Conservation (phyloP, 2,329 filamentous ascomycete genomes). For the Epichloe gansuensis region DNA sequence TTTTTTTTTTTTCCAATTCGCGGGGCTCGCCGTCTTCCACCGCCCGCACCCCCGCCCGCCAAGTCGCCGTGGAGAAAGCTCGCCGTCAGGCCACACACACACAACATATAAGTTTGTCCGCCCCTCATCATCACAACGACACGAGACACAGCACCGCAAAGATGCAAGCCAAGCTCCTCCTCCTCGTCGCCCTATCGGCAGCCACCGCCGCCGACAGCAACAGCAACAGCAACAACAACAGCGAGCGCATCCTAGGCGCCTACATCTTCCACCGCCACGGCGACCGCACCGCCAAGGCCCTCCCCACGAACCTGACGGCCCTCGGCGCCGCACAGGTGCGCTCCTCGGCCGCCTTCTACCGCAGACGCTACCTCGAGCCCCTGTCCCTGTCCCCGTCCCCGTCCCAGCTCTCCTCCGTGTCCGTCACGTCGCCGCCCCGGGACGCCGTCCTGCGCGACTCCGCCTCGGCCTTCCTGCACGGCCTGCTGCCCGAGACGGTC, state of each 20-base stretch:
- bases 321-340: slow-evolving; percentile 69
- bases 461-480: slow-evolving; percentile 70
- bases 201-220: slow-evolving; percentile 22
- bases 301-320: slow-evolving; percentile 60
- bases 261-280: slow-evolving; percentile 88
- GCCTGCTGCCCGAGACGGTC: slow-evolving; percentile 42
- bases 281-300: slow-evolving; percentile 71
- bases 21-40: not conserved
- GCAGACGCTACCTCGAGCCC: slow-evolving; percentile 63
- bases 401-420: slow-evolving; percentile 52
- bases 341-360: slow-evolving; percentile 62
- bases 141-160: slow-evolving; percentile 1
- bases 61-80: not conserved
- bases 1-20: not conserved
- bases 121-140: not conserved
- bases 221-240: too few relatives aligned
- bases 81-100: too few relatives aligned
- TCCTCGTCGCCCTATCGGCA: slow-evolving; percentile 16
- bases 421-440: slow-evolving; percentile 48
- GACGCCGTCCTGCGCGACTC: slow-evolving; percentile 74
- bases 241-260: slow-evolving; percentile 64
- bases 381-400: slow-evolving; percentile 37
- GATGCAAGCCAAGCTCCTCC: slow-evolving; percentile 27
- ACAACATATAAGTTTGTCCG: too few relatives aligned
- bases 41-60: not conserved